phyloP scores from a whole-genome alignment of 2,329 filamentous ascomycete genomes.

The Acrodontium crateriforme region DNA sequence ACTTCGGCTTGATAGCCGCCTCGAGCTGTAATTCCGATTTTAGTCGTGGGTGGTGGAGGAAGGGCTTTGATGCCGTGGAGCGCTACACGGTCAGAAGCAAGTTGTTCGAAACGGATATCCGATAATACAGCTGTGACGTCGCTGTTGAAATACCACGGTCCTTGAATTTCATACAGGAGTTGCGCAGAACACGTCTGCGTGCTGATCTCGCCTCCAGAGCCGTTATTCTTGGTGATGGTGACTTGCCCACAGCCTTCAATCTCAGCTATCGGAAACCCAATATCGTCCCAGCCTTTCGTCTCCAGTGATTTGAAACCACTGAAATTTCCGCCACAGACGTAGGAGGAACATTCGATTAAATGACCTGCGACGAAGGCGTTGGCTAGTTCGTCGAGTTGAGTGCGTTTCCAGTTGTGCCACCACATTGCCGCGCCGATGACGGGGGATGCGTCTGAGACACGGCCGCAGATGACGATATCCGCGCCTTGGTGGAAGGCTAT shows the following conservation, averaged over 20 bases:
- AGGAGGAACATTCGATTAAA: slow-evolving; percentile 31
- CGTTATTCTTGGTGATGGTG: slow-evolving; percentile 25
- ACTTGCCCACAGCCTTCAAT: slow-evolving; percentile 23
- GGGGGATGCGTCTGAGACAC: slow-evolving; percentile 31
- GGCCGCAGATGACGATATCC: slow-evolving; percentile 32
- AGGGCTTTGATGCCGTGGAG: slow-evolving; percentile 31
- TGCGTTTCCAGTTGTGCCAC: slow-evolving; percentile 31
- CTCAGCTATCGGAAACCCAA: slow-evolving; percentile 25
- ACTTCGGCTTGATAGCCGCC: slow-evolving; percentile 36
- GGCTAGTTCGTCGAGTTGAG: slow-evolving; percentile 27
- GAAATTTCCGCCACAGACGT: slow-evolving; percentile 31
- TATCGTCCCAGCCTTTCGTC: slow-evolving; percentile 28
- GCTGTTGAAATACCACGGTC: slow-evolving; percentile 43
- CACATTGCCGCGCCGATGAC: slow-evolving; percentile 31
- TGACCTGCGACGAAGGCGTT: slow-evolving; percentile 30
- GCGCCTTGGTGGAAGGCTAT: slow-evolving; percentile 27
- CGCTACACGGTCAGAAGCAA: slow-evolving; percentile 35
- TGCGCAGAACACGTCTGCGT: slow-evolving; percentile 40
- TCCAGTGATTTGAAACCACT: slow-evolving; percentile 28
- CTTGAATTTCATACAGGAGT: slow-evolving; percentile 41
- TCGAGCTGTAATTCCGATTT: slow-evolving; percentile 33
- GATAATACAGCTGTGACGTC: slow-evolving; percentile 41
- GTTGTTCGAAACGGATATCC: slow-evolving; percentile 38
- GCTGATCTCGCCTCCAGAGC: slow-evolving; percentile 23
- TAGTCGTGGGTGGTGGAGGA: slow-evolving; percentile 37